Percentiles rank a stretch among this genome's conserved stretches.
Conservation (phyloP, 768 basidiomycete genomes). For the Amylocystis lapponica region DNA sequence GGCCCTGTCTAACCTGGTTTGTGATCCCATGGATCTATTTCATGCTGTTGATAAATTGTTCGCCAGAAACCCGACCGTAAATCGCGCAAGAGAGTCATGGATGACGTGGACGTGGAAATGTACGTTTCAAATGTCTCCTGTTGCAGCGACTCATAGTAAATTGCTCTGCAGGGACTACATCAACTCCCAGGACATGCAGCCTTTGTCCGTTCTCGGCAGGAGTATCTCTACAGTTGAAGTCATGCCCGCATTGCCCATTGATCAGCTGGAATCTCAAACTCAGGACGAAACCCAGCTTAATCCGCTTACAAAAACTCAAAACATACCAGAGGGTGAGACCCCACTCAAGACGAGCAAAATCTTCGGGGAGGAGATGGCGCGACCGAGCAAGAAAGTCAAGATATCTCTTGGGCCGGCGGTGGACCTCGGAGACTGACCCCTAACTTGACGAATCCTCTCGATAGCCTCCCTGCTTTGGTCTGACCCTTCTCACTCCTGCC, state of each 20-base stretch:
- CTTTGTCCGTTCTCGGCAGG: not conserved
- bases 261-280: slow-evolving; percentile 27
- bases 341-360: slow-evolving; percentile 25
- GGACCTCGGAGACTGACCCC: slow-evolving; percentile 65
- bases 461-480: too few relatives aligned
- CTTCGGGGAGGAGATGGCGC: slow-evolving; percentile 7
- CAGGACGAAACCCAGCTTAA: slow-evolving; percentile 35
- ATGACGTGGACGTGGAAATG: slow-evolving; percentile 3
- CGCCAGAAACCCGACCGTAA: slow-evolving; percentile 14
- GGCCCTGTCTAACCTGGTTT: slow-evolving; percentile 53
- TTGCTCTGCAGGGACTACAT: not conserved
- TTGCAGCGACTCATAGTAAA: too few relatives aligned
- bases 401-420: slow-evolving; percentile 64
- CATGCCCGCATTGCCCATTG: not conserved
- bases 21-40: slow-evolving; percentile 11
- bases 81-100: slow-evolving; percentile 8
- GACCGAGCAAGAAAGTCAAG: slow-evolving; percentile 54
- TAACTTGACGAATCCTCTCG: too few relatives aligned
- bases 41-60: slow-evolving; percentile 7
- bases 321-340: slow-evolving; percentile 15
- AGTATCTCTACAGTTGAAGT: not conserved
- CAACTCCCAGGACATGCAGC: not conserved
- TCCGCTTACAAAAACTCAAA: too few relatives aligned
- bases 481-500: too few relatives aligned
- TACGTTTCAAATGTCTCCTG: too few relatives aligned